These are phyloP conservation scores for Debaryomyces subglobosus DNA, from an alignment of 1,139 yeast genomes.

Conservation along the genomic window DNA sequence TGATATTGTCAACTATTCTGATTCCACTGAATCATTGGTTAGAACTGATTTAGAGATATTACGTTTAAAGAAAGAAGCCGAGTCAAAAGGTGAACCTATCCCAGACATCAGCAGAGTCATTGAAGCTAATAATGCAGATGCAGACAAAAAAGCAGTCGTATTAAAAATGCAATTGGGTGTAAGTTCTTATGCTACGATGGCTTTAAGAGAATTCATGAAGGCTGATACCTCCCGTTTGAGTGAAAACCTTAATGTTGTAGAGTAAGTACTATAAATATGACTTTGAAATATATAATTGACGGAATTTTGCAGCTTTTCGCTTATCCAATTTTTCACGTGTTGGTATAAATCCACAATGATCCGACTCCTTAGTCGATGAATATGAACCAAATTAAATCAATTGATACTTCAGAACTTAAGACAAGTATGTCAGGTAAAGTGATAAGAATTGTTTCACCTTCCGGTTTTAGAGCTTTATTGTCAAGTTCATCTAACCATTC, in stretches of 20 bases:
- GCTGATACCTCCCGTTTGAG: conserved; percentile 69
- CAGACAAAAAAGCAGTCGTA: conserved; percentile 68
- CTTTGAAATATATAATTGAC: not conserved
- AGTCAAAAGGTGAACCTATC: conserved; percentile 22
- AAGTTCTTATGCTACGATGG: conserved; percentile 97
- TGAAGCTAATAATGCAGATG: conserved; percentile 39
- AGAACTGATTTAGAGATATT: conserved; percentile 81
- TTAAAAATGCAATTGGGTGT: conserved; percentile 78
- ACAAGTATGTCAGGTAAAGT: conserved; percentile 11
- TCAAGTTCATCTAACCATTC: conserved; percentile 19
- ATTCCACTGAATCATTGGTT: conserved; percentile 69
- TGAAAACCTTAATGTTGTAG: conserved; percentile 19
- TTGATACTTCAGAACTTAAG: not conserved
- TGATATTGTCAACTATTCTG: conserved; percentile 61
- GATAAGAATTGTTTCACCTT: conserved; percentile 22
- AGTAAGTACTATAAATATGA: not conserved
- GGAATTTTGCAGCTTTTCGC: conserved; percentile 2
- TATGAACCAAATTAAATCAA: not conserved
- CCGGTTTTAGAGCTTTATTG: conserved; percentile 24
- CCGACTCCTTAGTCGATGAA: not conserved
- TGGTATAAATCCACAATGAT: not conserved
- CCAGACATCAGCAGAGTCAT: conserved; percentile 33
- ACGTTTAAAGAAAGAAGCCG: conserved; percentile 39
- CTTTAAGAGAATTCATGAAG: conserved; percentile 87
- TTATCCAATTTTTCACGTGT: not conserved